These are phyloP conservation scores for Trichoderma gamsii DNA, from an alignment of 495 filamentous ascomycete species.

Conservation along the genomic window DNA sequence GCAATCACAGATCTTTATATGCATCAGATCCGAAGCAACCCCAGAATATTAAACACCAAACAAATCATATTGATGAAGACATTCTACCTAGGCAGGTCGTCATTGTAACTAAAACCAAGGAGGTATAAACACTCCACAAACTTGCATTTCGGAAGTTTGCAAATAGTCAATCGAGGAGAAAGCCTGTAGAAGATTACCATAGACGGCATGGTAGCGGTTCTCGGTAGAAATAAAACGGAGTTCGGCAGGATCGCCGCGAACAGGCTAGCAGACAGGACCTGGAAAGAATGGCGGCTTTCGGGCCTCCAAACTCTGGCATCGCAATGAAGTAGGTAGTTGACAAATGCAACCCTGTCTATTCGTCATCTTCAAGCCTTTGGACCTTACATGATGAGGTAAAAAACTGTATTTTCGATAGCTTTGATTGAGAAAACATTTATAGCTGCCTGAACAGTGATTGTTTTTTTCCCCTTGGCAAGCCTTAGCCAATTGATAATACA, in stretches of 20 bases:
- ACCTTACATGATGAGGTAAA: too few relatives aligned
- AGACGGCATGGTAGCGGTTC: slow-evolving; percentile 4
- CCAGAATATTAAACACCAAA: background rate
- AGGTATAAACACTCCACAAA: background rate
- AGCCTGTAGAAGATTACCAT: background rate
- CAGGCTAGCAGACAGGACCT: background rate
- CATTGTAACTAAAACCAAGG: background rate
- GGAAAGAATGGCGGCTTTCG: background rate
- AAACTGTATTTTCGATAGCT: too few relatives aligned
- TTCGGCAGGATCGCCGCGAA: background rate
- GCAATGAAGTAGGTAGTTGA: too few relatives aligned
- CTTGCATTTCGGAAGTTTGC: background rate
- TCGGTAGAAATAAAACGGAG: background rate
- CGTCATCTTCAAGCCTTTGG: too few relatives aligned
- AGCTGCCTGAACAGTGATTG: too few relatives aligned
- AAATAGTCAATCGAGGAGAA: background rate
- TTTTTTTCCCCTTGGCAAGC: too few relatives aligned
- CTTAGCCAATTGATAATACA: too few relatives aligned
- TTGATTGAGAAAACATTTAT: too few relatives aligned
- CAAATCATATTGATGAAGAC: background rate
- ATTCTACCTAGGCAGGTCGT: background rate
- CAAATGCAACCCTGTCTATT: too few relatives aligned
- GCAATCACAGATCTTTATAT: background rate
- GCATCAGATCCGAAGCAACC: background rate
- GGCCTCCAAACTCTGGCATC: background rate